Conservation (phyloP, 2,329 filamentous ascomycete genomes). For the Aureobasidium sp. region DNA sequence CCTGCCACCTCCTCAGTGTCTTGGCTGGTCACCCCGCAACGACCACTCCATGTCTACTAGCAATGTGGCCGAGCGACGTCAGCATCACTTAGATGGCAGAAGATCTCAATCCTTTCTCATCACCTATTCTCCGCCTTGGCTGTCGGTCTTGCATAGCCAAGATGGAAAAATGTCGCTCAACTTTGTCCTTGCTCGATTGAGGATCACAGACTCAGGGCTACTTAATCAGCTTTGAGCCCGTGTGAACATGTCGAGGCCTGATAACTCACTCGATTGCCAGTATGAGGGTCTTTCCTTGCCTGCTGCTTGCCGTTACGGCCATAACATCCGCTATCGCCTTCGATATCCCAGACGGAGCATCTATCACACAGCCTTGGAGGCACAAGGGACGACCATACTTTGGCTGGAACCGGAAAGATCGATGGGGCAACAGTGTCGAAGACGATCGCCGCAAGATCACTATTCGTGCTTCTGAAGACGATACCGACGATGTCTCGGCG, state of each 20-base stretch:
- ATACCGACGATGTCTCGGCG: slow-evolving; percentile 50
- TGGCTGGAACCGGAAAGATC: background rate
- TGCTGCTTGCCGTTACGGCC: background rate
- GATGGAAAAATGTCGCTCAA: slow-evolving; percentile 6
- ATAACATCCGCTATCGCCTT: background rate
- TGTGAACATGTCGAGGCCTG: no score
- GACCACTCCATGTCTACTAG: background rate
- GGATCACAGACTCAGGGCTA: background rate
- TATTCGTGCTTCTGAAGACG: slow-evolving; percentile 45
- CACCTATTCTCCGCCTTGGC: slow-evolving; percentile 4
- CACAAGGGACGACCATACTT: background rate
- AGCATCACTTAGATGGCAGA: background rate
- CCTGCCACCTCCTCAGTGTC: background rate
- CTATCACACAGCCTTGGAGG: background rate
- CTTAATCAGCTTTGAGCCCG: background rate
- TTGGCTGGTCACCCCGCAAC: slow-evolving; percentile 8
- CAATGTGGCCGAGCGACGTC: background rate
- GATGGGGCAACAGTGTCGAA: slow-evolving; percentile 10
- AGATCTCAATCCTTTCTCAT: background rate
- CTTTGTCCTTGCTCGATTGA: background rate
- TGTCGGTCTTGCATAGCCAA: slow-evolving; percentile 9
- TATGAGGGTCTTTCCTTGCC: background rate
- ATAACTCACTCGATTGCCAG: background rate
- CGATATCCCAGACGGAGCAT: background rate
- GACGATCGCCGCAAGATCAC: slow-evolving; percentile 10